Percentiles rank a stretch among this genome's conserved stretches.
These are phyloP conservation scores for Samsoniella hepiali DNA, from an alignment of 2,329 filamentous ascomycete species.

Conservation along the genomic window DNA sequence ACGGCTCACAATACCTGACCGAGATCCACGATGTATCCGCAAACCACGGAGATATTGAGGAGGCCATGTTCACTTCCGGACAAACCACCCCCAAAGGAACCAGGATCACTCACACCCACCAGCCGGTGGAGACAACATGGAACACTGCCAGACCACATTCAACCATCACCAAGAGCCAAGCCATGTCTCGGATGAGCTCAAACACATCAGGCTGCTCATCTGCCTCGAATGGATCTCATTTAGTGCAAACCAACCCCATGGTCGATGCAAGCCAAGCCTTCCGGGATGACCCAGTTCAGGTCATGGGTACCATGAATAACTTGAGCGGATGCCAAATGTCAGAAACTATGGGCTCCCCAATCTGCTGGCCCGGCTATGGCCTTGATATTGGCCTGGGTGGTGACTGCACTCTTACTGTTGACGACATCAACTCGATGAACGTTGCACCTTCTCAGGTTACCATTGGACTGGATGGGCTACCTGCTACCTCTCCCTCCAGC, in stretches of 20 bases:
- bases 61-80: slow-evolving; percentile 53
- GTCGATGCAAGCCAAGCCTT: slow-evolving; percentile 48
- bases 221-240: slow-evolving; percentile 48
- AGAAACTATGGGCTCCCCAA: slow-evolving; percentile 40
- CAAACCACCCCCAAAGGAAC: slow-evolving; percentile 52
- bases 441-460: slow-evolving; percentile 56
- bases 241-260: slow-evolving; percentile 49
- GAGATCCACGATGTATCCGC: slow-evolving; percentile 50
- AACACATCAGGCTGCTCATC: slow-evolving; percentile 42
- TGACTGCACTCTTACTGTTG: slow-evolving; percentile 42
- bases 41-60: slow-evolving; percentile 52
- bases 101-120: slow-evolving; percentile 41
- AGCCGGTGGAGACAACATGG: slow-evolving; percentile 50
- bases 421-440: slow-evolving; percentile 46
- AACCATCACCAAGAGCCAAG: slow-evolving; percentile 33
- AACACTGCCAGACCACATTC: slow-evolving; percentile 36
- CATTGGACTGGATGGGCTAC: slow-evolving; percentile 49
- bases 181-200: slow-evolving; percentile 39
- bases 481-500: slow-evolving; percentile 48
- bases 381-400: slow-evolving; percentile 43
- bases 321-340: slow-evolving; percentile 13
- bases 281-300: slow-evolving; percentile 37
- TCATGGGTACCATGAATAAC: slow-evolving; percentile 36
- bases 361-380: slow-evolving; percentile 49
- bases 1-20: slow-evolving; percentile 59